phyloP scores from a whole-genome alignment of 345 rosid species.

The Syzygium aromaticum region DNA sequence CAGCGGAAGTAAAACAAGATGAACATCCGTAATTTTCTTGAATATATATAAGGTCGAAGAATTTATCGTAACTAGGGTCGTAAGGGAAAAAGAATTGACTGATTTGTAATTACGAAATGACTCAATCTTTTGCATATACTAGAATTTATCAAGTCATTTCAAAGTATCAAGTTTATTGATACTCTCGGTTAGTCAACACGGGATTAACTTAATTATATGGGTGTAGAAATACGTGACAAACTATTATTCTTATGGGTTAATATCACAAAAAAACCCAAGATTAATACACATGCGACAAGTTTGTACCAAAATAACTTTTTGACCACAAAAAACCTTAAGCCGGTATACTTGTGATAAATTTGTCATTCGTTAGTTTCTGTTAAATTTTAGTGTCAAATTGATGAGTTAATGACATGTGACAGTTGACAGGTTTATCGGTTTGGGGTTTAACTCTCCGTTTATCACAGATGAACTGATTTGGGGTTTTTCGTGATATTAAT shows the following conservation, averaged over 20 bases:
- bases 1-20: neutral
- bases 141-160: neutral
- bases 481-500: no score
- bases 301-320: no score
- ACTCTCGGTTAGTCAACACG: neutral
- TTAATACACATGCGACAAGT: no score
- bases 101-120: neutral
- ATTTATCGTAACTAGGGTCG: neutral
- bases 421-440: no score
- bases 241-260: neutral
- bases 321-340: no score
- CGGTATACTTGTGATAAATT: no score
- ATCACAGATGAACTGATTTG: no score
- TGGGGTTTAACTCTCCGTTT: no score
- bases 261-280: no score
- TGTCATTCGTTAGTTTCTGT: no score
- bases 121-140: neutral
- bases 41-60: neutral
- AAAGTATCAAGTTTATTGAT: neutral
- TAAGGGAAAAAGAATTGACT: neutral
- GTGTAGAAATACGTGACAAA: neutral
- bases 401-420: no score
- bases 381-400: no score
- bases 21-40: neutral
- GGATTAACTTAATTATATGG: neutral